Evolutionary conservation across 805 yeast species (phyloP).

Genomic region (Clavispora asparagi): DNA sequence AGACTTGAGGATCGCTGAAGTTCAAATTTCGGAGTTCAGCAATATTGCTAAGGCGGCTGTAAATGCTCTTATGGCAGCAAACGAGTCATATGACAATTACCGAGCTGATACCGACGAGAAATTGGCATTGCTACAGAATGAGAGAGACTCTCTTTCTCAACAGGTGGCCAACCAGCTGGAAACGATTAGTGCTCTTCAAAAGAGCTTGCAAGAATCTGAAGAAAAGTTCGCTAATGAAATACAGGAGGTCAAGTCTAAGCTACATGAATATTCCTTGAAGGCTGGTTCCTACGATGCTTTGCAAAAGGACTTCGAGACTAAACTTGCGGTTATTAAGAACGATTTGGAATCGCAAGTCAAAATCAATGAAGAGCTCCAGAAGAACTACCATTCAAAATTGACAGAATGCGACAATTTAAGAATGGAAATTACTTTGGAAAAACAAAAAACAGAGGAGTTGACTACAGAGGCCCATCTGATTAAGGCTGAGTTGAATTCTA

Average conservation of each 20-base stretch:
- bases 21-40: slow-evolving; percentile 57
- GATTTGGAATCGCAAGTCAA: slow-evolving; percentile 40
- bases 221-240: slow-evolving; percentile 7
- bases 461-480: slow-evolving; percentile 2
- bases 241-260: slow-evolving; percentile 15
- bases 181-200: slow-evolving; percentile 3
- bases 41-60: slow-evolving; percentile 64
- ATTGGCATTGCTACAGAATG: slow-evolving; percentile 16
- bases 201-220: slow-evolving; percentile 2
- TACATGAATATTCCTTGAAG: slow-evolving; percentile 23
- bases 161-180: slow-evolving; percentile 14
- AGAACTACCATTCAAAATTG: slow-evolving; percentile 37
- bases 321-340: slow-evolving; percentile 19
- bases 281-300: slow-evolving; percentile 31
- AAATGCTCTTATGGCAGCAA: slow-evolving; percentile 52
- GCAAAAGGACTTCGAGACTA: slow-evolving; percentile 27
- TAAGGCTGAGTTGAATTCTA: slow-evolving; percentile 1
- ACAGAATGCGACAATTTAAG: slow-evolving; percentile 10
- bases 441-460: slow-evolving; percentile 1
- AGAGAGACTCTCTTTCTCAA: slow-evolving; percentile 18
- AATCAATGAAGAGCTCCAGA: slow-evolving; percentile 45
- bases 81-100: slow-evolving; percentile 45
- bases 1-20: slow-evolving; percentile 53
- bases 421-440: slow-evolving; percentile 8
- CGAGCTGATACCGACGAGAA: slow-evolving; percentile 22